Conservation (phyloP, 257 asterid species). For the Gentiana straminea region DNA sequence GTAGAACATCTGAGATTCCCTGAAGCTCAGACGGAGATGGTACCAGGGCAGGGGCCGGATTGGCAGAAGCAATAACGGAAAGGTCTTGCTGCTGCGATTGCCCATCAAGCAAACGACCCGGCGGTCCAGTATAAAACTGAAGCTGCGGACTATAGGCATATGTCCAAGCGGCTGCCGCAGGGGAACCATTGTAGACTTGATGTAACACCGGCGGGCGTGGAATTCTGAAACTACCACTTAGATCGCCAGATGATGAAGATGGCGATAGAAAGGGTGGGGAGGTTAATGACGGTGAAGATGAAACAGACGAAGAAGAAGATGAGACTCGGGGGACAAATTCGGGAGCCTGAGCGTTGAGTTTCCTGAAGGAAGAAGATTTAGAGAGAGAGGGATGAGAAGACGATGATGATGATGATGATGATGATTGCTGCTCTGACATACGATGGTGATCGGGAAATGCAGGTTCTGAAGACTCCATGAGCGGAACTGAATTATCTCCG, state of each 20-base stretch:
- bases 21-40: constrained; percentile 4
- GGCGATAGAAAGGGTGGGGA: constrained; percentile 4
- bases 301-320: constrained; percentile 22
- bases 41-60: background rate
- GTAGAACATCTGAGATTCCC: constrained; percentile 20
- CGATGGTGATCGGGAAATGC: constrained; percentile 6
- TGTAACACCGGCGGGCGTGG: background rate
- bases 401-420: constrained; percentile 8
- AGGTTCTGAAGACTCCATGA: constrained; percentile 11
- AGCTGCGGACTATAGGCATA: constrained; percentile 1
- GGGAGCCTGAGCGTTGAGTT: constrained; percentile 74
- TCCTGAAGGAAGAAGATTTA: constrained; percentile 19
- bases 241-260: constrained; percentile 15
- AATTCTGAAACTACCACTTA: constrained; percentile 9
- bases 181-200: constrained; percentile 2
- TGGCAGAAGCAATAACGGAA: constrained; percentile 8
- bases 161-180: constrained; percentile 3
- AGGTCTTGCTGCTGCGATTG: constrained; percentile 8
- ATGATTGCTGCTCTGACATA: background rate
- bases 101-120: constrained; percentile 8
- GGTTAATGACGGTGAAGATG: constrained; percentile 12
- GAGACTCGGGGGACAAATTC: constrained; percentile 59
- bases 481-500: too few relatives aligned
- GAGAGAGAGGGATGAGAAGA: constrained; percentile 9
- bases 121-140: constrained; percentile 9